Evolutionary conservation across 225 moss, liverwort and hornwort species (phyloP).

Genomic region (Pseudisothecium myosuroides): DNA sequence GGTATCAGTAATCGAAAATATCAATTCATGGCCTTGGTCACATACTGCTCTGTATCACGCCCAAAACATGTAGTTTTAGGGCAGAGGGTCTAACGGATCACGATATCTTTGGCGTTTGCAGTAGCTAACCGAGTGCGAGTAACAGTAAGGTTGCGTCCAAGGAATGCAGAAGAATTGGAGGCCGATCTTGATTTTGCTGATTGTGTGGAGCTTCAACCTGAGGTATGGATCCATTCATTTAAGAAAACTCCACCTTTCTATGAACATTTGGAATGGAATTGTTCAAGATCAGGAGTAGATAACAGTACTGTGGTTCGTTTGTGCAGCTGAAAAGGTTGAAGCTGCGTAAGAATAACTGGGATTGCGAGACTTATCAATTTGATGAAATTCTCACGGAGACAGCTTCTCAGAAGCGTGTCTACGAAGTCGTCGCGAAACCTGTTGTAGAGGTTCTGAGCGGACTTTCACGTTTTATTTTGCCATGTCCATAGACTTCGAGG

Average conservation of each 20-base stretch:
- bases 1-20: background rate
- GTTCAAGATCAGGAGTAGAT: background rate
- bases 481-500: background rate
- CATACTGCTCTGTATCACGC: background rate
- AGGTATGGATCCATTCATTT: slow-evolving; percentile 20
- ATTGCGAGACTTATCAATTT: slow-evolving; percentile 95
- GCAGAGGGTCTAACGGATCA: background rate
- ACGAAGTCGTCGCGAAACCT: slow-evolving; percentile 98
- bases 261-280: background rate
- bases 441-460: slow-evolving; percentile 67
- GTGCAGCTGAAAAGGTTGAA: slow-evolving; percentile 88
- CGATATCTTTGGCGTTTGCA: background rate
- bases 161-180: slow-evolving; percentile 83
- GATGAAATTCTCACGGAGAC: slow-evolving; percentile 94
- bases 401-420: slow-evolving; percentile 96
- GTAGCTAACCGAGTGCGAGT: slow-evolving; percentile 89
- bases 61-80: background rate
- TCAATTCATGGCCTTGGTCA: background rate
- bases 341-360: slow-evolving; percentile 96
- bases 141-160: slow-evolving; percentile 80
- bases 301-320: background rate
- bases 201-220: slow-evolving; percentile 98
- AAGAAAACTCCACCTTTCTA: background rate
- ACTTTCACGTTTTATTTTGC: background rate
- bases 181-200: slow-evolving; percentile 92